Percentiles rank a stretch among this genome's conserved stretches.
These are phyloP conservation scores for Hymenoscyphus albidus DNA, from an alignment of 2,329 filamentous ascomycete genomes.

Conservation along the genomic window DNA sequence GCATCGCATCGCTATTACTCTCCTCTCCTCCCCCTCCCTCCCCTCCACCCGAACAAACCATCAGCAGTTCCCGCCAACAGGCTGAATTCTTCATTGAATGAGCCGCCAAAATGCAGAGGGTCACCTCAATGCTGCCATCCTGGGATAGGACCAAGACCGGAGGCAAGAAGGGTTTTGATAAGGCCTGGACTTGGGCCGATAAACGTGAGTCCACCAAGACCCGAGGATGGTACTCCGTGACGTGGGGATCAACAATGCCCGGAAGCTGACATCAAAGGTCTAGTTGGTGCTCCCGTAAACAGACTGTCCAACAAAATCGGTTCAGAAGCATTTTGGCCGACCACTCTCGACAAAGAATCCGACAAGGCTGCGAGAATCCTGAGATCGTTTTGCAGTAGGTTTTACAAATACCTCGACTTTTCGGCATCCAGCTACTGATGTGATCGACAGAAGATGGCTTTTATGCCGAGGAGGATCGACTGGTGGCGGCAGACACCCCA, in stretches of 20 bases:
- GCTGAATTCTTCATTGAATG: constrained; percentile 10
- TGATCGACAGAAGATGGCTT: constrained; percentile 57
- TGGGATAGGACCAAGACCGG: constrained; percentile 53
- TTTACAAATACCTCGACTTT: constrained; percentile 22
- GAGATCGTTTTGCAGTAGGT: constrained; percentile 82
- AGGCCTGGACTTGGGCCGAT: constrained; percentile 63
- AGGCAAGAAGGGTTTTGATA: constrained; percentile 68
- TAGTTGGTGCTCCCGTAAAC: constrained; percentile 68
- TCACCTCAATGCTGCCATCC: constrained; percentile 37
- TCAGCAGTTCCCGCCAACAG: not conserved
- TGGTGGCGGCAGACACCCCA: constrained; percentile 36
- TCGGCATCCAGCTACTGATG: not conserved
- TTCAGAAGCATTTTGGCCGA: constrained; percentile 79
- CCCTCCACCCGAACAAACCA: not conserved
- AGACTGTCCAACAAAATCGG: constrained; percentile 77
- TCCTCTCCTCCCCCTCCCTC: not conserved
- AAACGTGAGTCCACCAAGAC: constrained; percentile 44
- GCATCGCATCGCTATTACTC: not conserved
- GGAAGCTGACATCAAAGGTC: constrained; percentile 30
- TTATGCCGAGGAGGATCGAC: constrained; percentile 51
- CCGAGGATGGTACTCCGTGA: not conserved
- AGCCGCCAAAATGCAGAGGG: constrained; percentile 33
- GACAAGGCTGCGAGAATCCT: constrained; percentile 89
- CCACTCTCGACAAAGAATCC: constrained; percentile 80
- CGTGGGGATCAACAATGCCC: not conserved